Evolutionary conservation across 2,329 filamentous ascomycete genomes (phyloP).

Genomic region (Verticillium nubilum): DNA sequence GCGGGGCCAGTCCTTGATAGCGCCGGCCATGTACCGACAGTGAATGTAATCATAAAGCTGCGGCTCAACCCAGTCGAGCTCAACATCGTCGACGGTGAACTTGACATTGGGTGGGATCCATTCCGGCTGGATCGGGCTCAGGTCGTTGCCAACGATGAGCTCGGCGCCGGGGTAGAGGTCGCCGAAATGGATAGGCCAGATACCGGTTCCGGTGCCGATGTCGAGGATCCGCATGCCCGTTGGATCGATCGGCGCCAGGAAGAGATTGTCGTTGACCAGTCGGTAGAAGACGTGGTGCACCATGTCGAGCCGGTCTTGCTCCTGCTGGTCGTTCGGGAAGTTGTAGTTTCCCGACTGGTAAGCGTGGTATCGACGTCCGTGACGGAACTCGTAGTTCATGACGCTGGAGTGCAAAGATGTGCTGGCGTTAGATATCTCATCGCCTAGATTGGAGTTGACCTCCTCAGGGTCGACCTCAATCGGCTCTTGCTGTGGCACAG

Average conservation of each 20-base stretch:
- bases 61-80: constrained; percentile 11
- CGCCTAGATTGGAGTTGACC: background rate
- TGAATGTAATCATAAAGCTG: constrained; percentile 4
- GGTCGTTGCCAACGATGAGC: constrained; percentile 26
- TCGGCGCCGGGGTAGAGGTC: constrained; percentile 16
- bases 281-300: constrained; percentile 25
- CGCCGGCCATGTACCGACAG: constrained; percentile 21
- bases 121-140: constrained; percentile 17
- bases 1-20: constrained; percentile 21
- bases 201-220: constrained; percentile 18
- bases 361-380: constrained; percentile 10
- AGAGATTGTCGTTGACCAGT: constrained; percentile 20
- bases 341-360: constrained; percentile 13
- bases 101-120: constrained; percentile 66
- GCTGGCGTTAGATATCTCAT: constrained; percentile 3
- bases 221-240: constrained; percentile 12
- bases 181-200: constrained; percentile 35
- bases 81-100: constrained; percentile 66
- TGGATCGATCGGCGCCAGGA: constrained; percentile 2
- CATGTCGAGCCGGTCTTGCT: constrained; percentile 33
- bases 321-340: constrained; percentile 30
- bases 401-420: constrained; percentile 4
- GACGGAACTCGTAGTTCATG: constrained; percentile 3
- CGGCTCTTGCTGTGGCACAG: background rate
- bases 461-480: background rate